These are phyloP conservation scores for Pseudocercospora crystallina DNA, from an alignment of 2,329 filamentous ascomycete species.

Conservation along the genomic window DNA sequence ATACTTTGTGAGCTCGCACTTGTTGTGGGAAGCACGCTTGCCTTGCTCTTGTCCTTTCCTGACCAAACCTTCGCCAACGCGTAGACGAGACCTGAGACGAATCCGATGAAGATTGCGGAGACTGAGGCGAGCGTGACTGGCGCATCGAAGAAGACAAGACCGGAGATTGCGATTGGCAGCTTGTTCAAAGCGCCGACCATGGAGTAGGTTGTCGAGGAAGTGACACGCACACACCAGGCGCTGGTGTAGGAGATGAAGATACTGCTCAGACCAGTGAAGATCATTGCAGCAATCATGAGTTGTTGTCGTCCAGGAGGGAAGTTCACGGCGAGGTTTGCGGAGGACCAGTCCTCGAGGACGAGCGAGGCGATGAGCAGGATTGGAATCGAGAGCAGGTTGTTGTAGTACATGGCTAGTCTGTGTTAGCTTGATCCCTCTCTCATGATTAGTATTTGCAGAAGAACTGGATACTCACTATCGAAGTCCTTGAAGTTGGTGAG, in stretches of 20 bases:
- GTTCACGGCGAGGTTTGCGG: conserved; percentile 77
- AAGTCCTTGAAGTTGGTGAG: conserved; percentile 99
- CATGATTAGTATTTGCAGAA: background rate
- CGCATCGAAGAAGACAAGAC: conserved; percentile 91
- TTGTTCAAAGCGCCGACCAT: conserved; percentile 99
- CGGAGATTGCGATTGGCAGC: conserved; percentile 88
- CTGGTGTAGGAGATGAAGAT: conserved; percentile 99
- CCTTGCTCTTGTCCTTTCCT: conserved; percentile 57
- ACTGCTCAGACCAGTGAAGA: conserved; percentile 87
- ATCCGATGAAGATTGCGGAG: conserved; percentile 86
- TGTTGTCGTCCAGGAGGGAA: conserved; percentile 82
- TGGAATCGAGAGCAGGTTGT: conserved; percentile 95
- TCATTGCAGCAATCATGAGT: conserved; percentile 76
- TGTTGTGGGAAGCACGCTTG: conserved; percentile 57
- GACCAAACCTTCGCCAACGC: conserved; percentile 83
- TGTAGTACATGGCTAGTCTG: conserved; percentile 92
- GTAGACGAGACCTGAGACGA: conserved; percentile 89
- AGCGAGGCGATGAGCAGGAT: conserved; percentile 81
- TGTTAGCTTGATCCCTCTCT: conserved; percentile 1
- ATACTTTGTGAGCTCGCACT: conserved; percentile 91
- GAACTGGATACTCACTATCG: conserved; percentile 71
- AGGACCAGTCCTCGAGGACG: conserved; percentile 88
- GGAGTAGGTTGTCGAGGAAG: conserved; percentile 95
- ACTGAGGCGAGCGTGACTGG: conserved; percentile 90
- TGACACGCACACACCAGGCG: conserved; percentile 97